These are phyloP conservation scores for Usnea hakonensis DNA, from an alignment of 495 filamentous ascomycete genomes.

Conservation along the genomic window DNA sequence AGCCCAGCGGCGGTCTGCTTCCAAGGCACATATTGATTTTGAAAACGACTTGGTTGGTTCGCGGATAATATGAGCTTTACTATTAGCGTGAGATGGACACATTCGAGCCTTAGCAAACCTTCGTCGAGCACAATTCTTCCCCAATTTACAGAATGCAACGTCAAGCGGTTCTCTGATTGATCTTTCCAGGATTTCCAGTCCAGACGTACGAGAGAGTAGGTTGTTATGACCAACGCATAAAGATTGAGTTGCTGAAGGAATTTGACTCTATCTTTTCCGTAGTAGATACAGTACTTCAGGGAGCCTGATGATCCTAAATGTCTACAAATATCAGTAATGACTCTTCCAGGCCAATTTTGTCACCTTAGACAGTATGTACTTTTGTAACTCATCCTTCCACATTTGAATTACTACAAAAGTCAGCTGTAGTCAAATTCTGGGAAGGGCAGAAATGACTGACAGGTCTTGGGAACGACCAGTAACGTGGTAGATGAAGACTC, in stretches of 20 bases:
- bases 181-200: slow-evolving; percentile 7
- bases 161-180: not conserved
- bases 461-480: slow-evolving; percentile 14
- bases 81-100: not conserved
- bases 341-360: not conserved
- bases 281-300: slow-evolving; percentile 10
- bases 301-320: not conserved
- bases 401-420: slow-evolving; percentile 12
- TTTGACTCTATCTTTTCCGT: slow-evolving; percentile 9
- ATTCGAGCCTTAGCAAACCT: slow-evolving; percentile 27
- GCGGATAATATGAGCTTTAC: slow-evolving; percentile 36
- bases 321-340: not conserved
- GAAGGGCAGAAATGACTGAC: not conserved
- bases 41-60: slow-evolving; percentile 32
- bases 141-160: slow-evolving; percentile 6
- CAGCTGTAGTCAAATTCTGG: not conserved
- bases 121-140: slow-evolving; percentile 40
- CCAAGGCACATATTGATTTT: slow-evolving; percentile 30
- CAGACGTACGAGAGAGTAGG: slow-evolving; percentile 14
- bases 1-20: slow-evolving; percentile 34
- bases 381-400: slow-evolving; percentile 14
- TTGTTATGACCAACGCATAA: slow-evolving; percentile 11
- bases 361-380: not conserved
- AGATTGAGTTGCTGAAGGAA: not conserved
- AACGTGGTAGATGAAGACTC: slow-evolving; percentile 1